Base-by-base conservation (phyloP, 2,329 filamentous ascomycete genomes). In the Alternaria panax region DNA sequence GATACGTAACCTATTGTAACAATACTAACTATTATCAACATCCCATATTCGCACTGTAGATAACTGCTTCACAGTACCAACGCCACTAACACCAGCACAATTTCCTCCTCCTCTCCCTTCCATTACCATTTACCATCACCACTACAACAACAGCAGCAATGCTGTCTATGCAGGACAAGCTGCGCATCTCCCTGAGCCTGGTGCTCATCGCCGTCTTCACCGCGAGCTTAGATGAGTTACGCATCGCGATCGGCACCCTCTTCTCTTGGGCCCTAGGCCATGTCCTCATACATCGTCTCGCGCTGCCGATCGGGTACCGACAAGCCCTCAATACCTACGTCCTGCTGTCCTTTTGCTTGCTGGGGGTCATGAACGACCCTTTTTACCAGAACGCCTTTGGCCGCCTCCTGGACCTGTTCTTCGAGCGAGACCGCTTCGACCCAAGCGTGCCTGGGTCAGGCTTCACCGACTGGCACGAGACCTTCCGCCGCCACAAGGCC, bases 391-490 rank as follows among this genome's bases (percentile, higher is more conserved):
- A 61, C 47, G 46, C 47, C 22, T 40, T 56, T n/a, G 58, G 58
- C 2, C 61, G 51, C 9, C 4, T 58, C 27, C 48, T 63, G 11
- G 54, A 58, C 30, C 18, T 60, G 7, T 57, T 48, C 36, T 58
- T 63, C 42, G 34, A 20, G 9, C 57, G 51, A 47, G 18, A 11
- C 46, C 18, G 18, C n/a, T 45, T 18, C 54, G 54, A 57, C n/a
- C 41, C 46, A 32, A 36, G 59, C 18, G 36, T 57, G 42, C 58
- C 58, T 34, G 61, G 61, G 20, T 61, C 51, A 7, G 58, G 61
- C 47, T 61, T 63, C 46, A 55, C 58, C 12, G 41, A 61, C 22
- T 63, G 61, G 58, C 47, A 56, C 51, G 46, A 59, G n/a, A 51
- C 20, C 5, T 40, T 53, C 28, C 30, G 20, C 24, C 51, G 58